Evolutionary conservation across 208 protist genomes (phyloP).

Genomic region (Leishmania guyanensis): DNA sequence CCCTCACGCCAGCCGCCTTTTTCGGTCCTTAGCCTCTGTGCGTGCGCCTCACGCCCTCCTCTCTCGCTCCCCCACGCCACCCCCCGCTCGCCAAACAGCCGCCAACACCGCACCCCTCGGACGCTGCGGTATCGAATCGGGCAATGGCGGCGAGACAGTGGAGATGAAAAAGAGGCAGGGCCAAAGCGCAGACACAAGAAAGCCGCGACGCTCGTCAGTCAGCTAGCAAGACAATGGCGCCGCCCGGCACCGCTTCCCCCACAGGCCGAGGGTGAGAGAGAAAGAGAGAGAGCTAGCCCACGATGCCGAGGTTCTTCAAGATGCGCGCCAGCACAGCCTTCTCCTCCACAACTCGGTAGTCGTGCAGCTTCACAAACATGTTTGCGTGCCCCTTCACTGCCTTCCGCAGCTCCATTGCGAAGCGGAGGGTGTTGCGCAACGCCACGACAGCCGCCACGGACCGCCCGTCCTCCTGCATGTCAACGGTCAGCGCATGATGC

Average conservation of each 20-base stretch:
- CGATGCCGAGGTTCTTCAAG: conserved; percentile 82
- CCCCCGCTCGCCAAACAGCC: neutral
- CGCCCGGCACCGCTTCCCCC: neutral
- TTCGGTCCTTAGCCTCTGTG: neutral
- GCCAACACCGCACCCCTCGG: neutral
- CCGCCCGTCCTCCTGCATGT: conserved; percentile 80
- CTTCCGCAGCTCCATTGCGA: conserved; percentile 88
- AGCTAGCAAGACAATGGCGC: neutral
- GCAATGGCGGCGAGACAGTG: neutral
- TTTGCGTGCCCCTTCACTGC: conserved; percentile 89
- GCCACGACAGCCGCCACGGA: conserved; percentile 76
- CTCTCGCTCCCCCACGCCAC: neutral
- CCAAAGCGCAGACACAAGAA: neutral
- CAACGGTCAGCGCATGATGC: conserved; percentile 74
- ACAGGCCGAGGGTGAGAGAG: neutral
- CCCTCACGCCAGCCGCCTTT: neutral
- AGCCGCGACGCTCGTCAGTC: neutral
- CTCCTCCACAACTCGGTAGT: conserved; percentile 81
- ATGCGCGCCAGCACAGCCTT: conserved; percentile 74
- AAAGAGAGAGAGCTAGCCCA: conserved; percentile 19
- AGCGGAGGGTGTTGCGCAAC: conserved; percentile 83
- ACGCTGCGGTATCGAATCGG: neutral
- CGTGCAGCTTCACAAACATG: conserved; percentile 65
- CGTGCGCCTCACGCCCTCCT: neutral
- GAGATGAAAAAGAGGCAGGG: neutral